These are phyloP conservation scores for Phytophthora multivora DNA, from an alignment of 352 stramenopile genomes.

Conservation along the genomic window DNA sequence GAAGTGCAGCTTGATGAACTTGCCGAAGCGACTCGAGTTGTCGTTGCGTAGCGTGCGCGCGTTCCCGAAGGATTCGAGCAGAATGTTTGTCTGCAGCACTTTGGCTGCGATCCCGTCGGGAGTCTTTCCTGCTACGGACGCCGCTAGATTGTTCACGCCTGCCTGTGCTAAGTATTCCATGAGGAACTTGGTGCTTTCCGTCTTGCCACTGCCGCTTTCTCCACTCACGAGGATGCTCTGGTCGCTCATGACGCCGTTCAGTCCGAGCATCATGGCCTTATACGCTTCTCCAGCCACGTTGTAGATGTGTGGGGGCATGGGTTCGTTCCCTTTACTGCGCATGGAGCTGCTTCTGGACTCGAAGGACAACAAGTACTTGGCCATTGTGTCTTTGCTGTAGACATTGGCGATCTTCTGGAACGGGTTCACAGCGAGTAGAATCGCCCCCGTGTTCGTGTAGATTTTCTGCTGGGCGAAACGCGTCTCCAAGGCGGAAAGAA, in stretches of 20 bases:
- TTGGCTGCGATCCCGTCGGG: constrained; percentile 83
- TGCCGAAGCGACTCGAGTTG: constrained; percentile 92
- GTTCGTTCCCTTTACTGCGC: constrained; percentile 24
- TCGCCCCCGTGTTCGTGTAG: constrained; percentile 86
- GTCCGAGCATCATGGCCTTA: constrained; percentile 73
- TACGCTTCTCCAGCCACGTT: constrained; percentile 84
- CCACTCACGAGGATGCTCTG: constrained; percentile 89
- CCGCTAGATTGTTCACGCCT: constrained; percentile 70
- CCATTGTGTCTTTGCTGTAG: constrained; percentile 63
- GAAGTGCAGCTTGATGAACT: constrained; percentile 93
- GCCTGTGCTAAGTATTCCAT: constrained; percentile 88
- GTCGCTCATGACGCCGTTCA: constrained; percentile 61
- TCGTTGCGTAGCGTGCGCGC: constrained; percentile 88
- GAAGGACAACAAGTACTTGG: constrained; percentile 70
- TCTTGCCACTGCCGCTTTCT: constrained; percentile 88
- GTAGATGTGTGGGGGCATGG: constrained; percentile 86
- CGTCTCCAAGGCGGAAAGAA: constrained; percentile 69
- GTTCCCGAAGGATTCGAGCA: constrained; percentile 92
- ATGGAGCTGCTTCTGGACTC: constrained; percentile 44
- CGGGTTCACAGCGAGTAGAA: constrained; percentile 85
- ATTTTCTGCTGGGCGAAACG: constrained; percentile 80
- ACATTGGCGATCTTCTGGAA: constrained; percentile 72
- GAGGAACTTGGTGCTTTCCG: constrained; percentile 90
- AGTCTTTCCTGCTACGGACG: constrained; percentile 42
- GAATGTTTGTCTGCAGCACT: constrained; percentile 90